Conservation (phyloP, 2,329 filamentous ascomycete species). For the Phyllosticta citrichinensis region DNA sequence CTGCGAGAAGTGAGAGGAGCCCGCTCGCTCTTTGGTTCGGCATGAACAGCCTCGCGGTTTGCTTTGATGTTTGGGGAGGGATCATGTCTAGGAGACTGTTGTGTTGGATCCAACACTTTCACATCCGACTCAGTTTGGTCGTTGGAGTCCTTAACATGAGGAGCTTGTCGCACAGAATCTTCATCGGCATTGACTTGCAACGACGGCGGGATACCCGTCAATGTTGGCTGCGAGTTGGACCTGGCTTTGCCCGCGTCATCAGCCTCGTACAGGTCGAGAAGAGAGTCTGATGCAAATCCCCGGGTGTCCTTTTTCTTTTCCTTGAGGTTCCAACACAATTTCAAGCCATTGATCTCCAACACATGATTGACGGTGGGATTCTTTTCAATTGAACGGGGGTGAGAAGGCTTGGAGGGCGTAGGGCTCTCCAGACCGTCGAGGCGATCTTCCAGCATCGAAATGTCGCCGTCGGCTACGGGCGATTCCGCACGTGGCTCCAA, state of each 20-base stretch:
- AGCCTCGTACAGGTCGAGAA: not conserved
- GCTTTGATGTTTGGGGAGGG: not conserved
- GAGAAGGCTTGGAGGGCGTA: not conserved
- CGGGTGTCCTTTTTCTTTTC: not conserved
- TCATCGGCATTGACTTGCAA: not conserved
- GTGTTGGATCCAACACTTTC: not conserved
- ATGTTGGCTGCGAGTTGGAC: not conserved
- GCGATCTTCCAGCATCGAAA: not conserved
- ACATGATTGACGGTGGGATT: not conserved
- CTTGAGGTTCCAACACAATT: not conserved
- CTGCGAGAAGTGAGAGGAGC: not conserved
- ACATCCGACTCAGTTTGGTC: not conserved
- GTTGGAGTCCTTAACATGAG: not conserved
- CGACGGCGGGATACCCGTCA: not conserved
- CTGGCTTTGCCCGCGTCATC: not conserved
- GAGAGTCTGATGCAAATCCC: not conserved
- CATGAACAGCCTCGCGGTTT: too few relatives aligned
- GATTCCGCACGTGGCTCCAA: not conserved
- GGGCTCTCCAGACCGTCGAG: not conserved
- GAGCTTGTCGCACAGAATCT: not conserved
- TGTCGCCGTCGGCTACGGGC: not conserved
- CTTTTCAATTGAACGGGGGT: not conserved
- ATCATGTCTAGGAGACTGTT: not conserved
- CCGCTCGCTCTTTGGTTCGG: not conserved
- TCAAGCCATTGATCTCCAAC: not conserved